These are phyloP conservation scores for Lichtheimia corymbifera DNA, from an alignment of 371 early-diverging fungal genomes.

Conservation along the genomic window DNA sequence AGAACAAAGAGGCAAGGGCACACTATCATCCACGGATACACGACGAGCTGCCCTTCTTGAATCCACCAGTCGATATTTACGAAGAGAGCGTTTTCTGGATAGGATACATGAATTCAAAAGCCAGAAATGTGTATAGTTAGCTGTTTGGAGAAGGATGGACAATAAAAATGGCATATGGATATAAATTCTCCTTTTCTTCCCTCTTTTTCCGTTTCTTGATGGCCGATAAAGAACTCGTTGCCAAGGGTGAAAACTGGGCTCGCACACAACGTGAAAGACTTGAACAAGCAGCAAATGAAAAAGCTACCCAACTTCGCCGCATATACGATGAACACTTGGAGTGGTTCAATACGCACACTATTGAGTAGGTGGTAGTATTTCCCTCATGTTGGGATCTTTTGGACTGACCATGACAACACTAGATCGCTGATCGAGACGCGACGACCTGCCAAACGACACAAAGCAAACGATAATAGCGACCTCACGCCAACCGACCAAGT, in stretches of 20 bases:
- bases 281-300: not conserved
- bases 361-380: not conserved
- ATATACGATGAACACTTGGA: conserved; percentile 4
- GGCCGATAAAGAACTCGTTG: not conserved
- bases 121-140: not conserved
- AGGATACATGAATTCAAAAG: conserved; percentile 7
- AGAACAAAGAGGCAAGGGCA: not conserved
- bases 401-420: not conserved
- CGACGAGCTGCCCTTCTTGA: conserved; percentile 1
- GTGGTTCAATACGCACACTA: conserved; percentile 3
- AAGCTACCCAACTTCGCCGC: not conserved
- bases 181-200: too few species aligned
- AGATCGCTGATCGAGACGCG: not conserved
- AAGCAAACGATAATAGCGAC: not conserved
- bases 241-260: conserved; percentile 5
- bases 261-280: not conserved
- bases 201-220: too few species aligned
- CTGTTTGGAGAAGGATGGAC: too few species aligned
- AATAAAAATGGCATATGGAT: too few species aligned
- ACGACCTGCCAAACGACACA: not conserved
- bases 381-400: not conserved
- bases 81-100: conserved; percentile 17
- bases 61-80: conserved; percentile 6
- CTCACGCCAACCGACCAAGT: not conserved
- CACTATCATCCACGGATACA: not conserved